phyloP scores from a whole-genome alignment of 805 yeast genomes.

The Metschnikowia shivogae region DNA sequence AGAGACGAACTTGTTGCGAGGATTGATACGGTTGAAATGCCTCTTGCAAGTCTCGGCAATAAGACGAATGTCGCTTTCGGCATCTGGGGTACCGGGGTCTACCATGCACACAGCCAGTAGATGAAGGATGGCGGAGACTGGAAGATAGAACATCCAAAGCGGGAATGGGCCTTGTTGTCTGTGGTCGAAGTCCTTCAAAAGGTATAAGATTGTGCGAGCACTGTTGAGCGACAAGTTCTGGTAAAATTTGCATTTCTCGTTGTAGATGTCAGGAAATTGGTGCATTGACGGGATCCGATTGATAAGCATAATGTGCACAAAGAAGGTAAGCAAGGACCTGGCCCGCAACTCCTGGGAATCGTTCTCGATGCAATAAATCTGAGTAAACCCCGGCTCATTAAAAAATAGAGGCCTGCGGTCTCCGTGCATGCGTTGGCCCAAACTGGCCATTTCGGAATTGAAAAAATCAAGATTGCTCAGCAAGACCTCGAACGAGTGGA shows the following conservation, averaged over 20 bases:
- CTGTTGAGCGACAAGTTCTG: slow-evolving; percentile 28
- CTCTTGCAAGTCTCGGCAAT: slow-evolving; percentile 19
- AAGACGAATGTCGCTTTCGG: slow-evolving; percentile 25
- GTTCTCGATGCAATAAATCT: not conserved
- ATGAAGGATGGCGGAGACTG: slow-evolving; percentile 30
- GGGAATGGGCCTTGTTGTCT: slow-evolving; percentile 20
- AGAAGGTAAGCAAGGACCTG: slow-evolving; percentile 26
- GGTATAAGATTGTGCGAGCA: slow-evolving; percentile 32
- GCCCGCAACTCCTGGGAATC: slow-evolving; percentile 13
- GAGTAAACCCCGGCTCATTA: slow-evolving; percentile 11
- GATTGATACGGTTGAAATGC: slow-evolving; percentile 10
- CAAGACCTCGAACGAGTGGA: slow-evolving; percentile 18
- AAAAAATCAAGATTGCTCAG: slow-evolving; percentile 21
- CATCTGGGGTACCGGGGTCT: slow-evolving; percentile 26
- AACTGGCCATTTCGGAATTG: slow-evolving; percentile 28
- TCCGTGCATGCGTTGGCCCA: slow-evolving; percentile 19
- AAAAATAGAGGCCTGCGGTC: slow-evolving; percentile 14
- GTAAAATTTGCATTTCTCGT: slow-evolving; percentile 18
- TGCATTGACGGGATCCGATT: slow-evolving; percentile 30
- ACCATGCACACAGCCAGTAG: slow-evolving; percentile 29
- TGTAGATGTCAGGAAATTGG: slow-evolving; percentile 14
- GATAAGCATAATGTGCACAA: slow-evolving; percentile 34
- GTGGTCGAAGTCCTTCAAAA: slow-evolving; percentile 20
- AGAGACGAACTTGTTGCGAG: slow-evolving; percentile 1
- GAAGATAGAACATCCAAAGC: slow-evolving; percentile 32